Evolutionary conservation across 1,139 yeast genomes (phyloP), one percentile per base, ranked within the genome.

Genomic region (Meyerozyma athensensis): DNA sequence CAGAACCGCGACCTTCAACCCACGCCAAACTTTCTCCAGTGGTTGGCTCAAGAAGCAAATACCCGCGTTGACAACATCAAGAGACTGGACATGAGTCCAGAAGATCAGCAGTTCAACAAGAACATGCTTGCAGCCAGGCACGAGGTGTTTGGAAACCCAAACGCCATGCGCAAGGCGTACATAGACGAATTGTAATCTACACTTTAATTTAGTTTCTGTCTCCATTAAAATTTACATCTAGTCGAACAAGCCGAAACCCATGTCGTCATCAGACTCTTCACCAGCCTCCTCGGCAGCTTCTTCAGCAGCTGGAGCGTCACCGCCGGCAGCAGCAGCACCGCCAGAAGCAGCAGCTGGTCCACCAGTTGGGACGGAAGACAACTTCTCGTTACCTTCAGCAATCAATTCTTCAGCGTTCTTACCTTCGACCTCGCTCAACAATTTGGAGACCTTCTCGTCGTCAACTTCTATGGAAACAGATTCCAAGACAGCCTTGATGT

Each of bases 301-400:
- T 52, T 75, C 95, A 44, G 69, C 85, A 47, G 64, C 82, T 50
- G 74, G 87, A 50, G 75, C 83, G 58, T 71, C 86, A 58, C 68
- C 81, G 58, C 73, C 76, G 53, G 79, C 77, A 57, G 82, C 79
- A 59, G 82, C 81, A 63, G 77, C 79, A 58, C 74, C 80, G 62
- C 75, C 76, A 58, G 77, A 75, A 61, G 86, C 76, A 57, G 86
- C 78, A 65, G 90, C 90, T 63, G 96, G 90, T 75, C 92, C 97
- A 72, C 96, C 98, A 66, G 96, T 65, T 74, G 98, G 97, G 54
- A 90, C 96, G 52, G 97, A 78, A 56, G 97, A 90, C 66, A 92
- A 85, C 80, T 92, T 92, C 72, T 81, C 74, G 70, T 86, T 74
- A 79, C 98, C 98, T 74, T 81, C 95, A 63, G 97, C 92, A 58